Percentiles rank a stretch among this genome's conserved stretches.
phyloP scores from a whole-genome alignment of 2,329 filamentous ascomycete species.

The Penicillium sp. region DNA sequence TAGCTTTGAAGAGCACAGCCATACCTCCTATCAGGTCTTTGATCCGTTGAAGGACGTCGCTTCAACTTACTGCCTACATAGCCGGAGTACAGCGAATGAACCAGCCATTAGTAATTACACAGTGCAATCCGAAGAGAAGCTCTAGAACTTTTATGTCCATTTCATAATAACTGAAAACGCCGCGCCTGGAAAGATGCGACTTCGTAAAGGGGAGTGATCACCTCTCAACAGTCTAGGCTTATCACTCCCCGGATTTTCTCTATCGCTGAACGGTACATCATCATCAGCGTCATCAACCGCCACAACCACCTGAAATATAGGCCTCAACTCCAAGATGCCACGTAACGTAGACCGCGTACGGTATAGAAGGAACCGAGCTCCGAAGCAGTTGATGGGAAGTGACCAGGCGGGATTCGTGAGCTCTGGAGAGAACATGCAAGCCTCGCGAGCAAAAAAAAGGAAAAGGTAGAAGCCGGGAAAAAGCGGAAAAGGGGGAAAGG shows the following conservation, averaged over 20 bases:
- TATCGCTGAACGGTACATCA: background rate
- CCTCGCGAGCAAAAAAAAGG: constrained; percentile 18
- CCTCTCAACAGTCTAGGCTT: constrained; percentile 12
- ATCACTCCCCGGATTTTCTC: constrained; percentile 6
- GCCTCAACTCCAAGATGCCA: background rate
- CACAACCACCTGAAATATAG: background rate
- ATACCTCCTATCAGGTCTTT: too few species aligned
- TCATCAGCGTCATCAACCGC: background rate
- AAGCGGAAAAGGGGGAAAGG: constrained; percentile 22
- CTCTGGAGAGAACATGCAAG: constrained; percentile 5
- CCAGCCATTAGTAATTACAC: background rate
- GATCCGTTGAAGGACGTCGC: too few species aligned
- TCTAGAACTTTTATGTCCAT: constrained; percentile 34
- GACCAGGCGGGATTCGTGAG: constrained; percentile 8
- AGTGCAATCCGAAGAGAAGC: constrained; percentile 9
- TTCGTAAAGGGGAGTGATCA: constrained; percentile 25
- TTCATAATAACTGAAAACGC: constrained; percentile 33
- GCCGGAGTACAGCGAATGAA: too few species aligned
- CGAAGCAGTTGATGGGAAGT: constrained; percentile 1
- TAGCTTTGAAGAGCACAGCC: too few species aligned
- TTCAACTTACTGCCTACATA: too few species aligned
- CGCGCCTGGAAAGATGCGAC: constrained; percentile 27
- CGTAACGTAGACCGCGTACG: background rate
- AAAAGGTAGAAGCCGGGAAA: constrained; percentile 8
- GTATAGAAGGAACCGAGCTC: background rate